Evolutionary conservation across 2,329 filamentous ascomycete genomes (phyloP), one percentile per base, ranked within the genome.

Genomic region (Fusarium secorum): DNA sequence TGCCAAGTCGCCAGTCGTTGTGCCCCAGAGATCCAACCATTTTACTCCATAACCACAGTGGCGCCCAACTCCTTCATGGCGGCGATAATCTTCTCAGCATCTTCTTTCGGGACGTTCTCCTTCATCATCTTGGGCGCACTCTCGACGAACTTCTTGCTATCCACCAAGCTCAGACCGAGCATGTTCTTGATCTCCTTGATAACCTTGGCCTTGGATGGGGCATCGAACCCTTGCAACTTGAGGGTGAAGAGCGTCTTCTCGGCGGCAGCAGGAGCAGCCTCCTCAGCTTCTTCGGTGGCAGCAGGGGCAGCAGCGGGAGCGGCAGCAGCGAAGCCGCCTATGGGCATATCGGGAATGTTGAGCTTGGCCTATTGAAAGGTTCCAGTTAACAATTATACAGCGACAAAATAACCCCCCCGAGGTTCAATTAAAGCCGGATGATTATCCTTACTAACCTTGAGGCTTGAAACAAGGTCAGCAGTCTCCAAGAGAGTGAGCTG

Each of bases 71-170:
- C 95, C 90, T 98, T 98, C 86, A 99, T 88, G 44, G 93, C 90
- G 82, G 93, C 93, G 65, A 99, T 90, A 79, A 99, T 98, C 91
- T 99, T 99, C 88, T 98, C 95, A 11, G 94, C 94, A 82, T 99
- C 97, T 79, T 99, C 96, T 89, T 99, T 99, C 72, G 95, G 93
- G 75, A 99, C 94, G 55, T 93, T 95, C 85, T 99, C 96, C 91
- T 98, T 98, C 93, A 99, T 93, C 83, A 93, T 86, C 91, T 99
- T 99, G 72, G 96, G 96, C 75, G 93, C 95, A 80, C 93, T 94
- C 88, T 99, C 96, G 74, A 99, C 96, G 79, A 99, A 99, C 87
- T 99, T 99, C 92, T 99, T 99, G 85, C 93, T 97, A 84, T 99
- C 96, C 76, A 99, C 97, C 85, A 99, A 88, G 81, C 93, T 97